Conservation (phyloP, 306 rosid species). For the Sicyos edulis region DNA sequence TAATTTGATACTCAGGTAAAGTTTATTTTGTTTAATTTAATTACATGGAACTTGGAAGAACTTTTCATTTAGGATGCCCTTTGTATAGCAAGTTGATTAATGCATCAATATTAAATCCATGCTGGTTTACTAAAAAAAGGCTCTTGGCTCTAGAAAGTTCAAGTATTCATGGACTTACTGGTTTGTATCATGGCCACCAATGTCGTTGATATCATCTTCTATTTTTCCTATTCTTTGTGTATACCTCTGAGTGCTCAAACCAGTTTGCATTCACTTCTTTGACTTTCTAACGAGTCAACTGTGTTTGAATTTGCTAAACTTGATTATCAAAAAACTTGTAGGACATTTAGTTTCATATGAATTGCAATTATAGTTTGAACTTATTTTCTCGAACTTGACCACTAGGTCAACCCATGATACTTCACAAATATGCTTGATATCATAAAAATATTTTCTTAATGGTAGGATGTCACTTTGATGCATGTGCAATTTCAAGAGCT, state of each 20-base stretch:
- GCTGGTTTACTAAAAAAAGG: background rate
- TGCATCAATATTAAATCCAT: background rate
- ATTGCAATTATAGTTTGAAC: too few relatives aligned
- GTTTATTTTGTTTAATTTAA: background rate
- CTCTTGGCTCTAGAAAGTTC: slow-evolving; percentile 6
- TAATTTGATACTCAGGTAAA: background rate
- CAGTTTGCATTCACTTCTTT: too few relatives aligned
- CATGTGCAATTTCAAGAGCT: slow-evolving; percentile 10
- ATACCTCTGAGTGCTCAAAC: too few relatives aligned
- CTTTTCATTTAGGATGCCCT: background rate
- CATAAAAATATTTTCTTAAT: background rate
- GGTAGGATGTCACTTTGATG: background rate
- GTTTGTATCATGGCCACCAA: background rate
- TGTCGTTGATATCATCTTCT: background rate
- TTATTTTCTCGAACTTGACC: too few relatives aligned
- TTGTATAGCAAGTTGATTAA: background rate
- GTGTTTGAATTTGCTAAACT: too few relatives aligned
- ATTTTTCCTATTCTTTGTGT: too few relatives aligned
- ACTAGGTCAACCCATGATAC: too few relatives aligned
- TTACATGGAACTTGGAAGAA: background rate
- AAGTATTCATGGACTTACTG: background rate
- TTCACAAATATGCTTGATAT: background rate
- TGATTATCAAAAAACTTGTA: too few relatives aligned
- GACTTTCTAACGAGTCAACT: too few relatives aligned
- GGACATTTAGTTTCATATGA: too few relatives aligned